These are phyloP conservation scores for Chrysanthemum seticuspe DNA, from an alignment of 129 eudicot species.

Conservation along the genomic window DNA sequence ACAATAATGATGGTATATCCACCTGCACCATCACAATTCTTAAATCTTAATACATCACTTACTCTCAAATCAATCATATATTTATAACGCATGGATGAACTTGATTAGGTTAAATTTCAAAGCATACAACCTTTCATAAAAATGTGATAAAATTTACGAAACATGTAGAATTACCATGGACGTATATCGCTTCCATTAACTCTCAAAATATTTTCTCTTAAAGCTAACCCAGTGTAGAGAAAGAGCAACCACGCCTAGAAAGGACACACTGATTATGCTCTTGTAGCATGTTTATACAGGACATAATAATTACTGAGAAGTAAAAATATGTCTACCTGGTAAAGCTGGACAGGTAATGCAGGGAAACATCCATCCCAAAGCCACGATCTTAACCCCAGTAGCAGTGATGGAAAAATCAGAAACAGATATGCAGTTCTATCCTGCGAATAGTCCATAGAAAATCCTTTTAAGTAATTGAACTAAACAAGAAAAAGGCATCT, in stretches of 20 bases:
- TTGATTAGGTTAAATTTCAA: slow-evolving; percentile 5
- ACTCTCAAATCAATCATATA: slow-evolving; percentile 10
- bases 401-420: slow-evolving; percentile 70
- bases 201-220: slow-evolving; percentile 92
- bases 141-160: background rate
- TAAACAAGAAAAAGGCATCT: slow-evolving; percentile 11
- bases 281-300: background rate
- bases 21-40: slow-evolving; percentile 53
- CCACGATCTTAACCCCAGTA: slow-evolving; percentile 61
- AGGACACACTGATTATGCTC: slow-evolving; percentile 20
- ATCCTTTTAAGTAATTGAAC: background rate
- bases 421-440: slow-evolving; percentile 85
- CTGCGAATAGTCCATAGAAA: slow-evolving; percentile 47
- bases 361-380: slow-evolving; percentile 94
- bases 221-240: slow-evolving; percentile 88
- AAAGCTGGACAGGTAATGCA: slow-evolving; percentile 89
- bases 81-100: background rate
- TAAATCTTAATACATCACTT: slow-evolving; percentile 11
- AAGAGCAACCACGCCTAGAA: slow-evolving; percentile 93
- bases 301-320: background rate
- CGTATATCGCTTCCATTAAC: slow-evolving; percentile 98
- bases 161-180: slow-evolving; percentile 68
- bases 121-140: slow-evolving; percentile 10
- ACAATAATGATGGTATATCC: slow-evolving; percentile 97
- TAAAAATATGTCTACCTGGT: slow-evolving; percentile 57